A percentile compares a stretch with the other conserved stretches of the same genome.
Evolutionary conservation across 148 eudicot genomes (phyloP).

Genomic region (Arbutus unedo): DNA sequence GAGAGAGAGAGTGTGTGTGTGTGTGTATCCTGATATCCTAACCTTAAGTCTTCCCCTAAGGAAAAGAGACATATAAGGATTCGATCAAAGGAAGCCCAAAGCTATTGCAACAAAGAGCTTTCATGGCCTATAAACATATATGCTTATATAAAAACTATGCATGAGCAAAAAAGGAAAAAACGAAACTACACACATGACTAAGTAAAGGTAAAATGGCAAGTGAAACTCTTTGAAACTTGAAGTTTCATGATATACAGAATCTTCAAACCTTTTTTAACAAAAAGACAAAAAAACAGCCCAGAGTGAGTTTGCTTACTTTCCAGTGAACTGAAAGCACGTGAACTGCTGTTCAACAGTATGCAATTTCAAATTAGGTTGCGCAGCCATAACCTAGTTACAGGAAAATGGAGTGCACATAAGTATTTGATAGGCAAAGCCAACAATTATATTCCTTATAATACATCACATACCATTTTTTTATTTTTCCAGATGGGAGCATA

Average conservation of each 20-base stretch:
- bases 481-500: conserved; percentile 21
- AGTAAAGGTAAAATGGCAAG: background rate
- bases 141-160: background rate
- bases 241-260: background rate
- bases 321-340: conserved; percentile 63
- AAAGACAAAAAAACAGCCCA: background rate
- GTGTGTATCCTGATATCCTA: background rate
- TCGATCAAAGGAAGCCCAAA: background rate
- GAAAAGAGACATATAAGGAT: background rate
- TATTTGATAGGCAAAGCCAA: conserved; percentile 13
- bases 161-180: background rate
- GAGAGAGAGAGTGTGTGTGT: background rate
- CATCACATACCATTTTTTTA: background rate
- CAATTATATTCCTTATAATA: background rate
- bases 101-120: background rate
- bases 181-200: background rate
- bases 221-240: background rate
- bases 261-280: background rate
- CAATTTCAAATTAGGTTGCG: conserved; percentile 48
- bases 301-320: conserved; percentile 47
- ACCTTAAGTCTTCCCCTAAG: background rate
- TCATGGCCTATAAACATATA: background rate
- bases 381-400: conserved; percentile 45
- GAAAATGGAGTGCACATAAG: background rate
- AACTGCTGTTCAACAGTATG: conserved; percentile 63